Conservation (phyloP, 306 rosid genomes). For the Delonix regia region DNA sequence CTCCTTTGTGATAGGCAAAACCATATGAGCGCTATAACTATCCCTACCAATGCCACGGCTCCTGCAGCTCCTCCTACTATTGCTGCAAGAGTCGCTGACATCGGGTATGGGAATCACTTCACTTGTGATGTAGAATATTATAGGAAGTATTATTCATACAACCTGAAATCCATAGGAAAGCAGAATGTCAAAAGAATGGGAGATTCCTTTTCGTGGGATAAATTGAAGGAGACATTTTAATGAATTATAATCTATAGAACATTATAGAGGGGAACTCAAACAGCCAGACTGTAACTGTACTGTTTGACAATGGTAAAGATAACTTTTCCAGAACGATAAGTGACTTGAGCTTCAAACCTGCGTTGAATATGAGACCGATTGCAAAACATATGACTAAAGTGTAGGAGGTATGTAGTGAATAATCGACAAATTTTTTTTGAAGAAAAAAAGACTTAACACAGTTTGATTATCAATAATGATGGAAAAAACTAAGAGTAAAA, state of each 20-base stretch:
- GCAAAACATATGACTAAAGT: slow-evolving; percentile 27
- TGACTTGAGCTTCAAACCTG: neutral
- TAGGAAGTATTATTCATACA: slow-evolving; percentile 51
- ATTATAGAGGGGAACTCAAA: neutral
- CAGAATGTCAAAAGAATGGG: slow-evolving; percentile 33
- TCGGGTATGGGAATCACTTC: slow-evolving; percentile 70
- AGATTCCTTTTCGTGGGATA: neutral
- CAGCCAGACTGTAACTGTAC: neutral
- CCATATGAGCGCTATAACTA: slow-evolving; percentile 64
- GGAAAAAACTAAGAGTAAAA: neutral
- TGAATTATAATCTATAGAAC: neutral
- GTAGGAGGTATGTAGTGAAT: slow-evolving; percentile 38
- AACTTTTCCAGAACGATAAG: neutral
- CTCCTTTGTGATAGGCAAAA: slow-evolving; percentile 56
- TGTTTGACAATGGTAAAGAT: neutral
- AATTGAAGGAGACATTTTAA: neutral
- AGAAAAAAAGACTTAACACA: neutral
- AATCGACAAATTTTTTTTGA: too few relatives aligned
- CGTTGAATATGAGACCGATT: neutral
- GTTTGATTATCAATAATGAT: neutral
- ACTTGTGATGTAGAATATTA: slow-evolving; percentile 54
- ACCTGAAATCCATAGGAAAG: slow-evolving; percentile 54
- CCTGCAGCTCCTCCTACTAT: slow-evolving; percentile 95
- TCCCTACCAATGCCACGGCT: slow-evolving; percentile 93
- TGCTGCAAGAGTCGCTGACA: slow-evolving; percentile 94